Evolutionary conservation across 2,329 filamentous ascomycete genomes (phyloP), one percentile per base, ranked within the genome.

Genomic region (Myriosclerotinia scirpicola): DNA sequence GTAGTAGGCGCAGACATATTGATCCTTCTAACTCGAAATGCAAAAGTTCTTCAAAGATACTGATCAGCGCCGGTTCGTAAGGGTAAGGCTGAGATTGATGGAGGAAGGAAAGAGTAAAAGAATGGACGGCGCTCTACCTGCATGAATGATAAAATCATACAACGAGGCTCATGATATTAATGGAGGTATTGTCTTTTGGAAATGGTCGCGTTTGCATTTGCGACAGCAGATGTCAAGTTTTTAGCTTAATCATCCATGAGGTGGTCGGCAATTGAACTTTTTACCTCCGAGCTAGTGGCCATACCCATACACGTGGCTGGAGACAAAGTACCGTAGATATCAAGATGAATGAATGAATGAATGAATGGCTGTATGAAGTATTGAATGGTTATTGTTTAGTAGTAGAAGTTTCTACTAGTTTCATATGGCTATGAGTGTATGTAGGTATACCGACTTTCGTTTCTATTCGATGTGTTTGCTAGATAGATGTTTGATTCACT

Each of bases 1-100:
- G 73, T 58, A 14, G 70, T 70, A 34, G 72, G 58, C 48, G 73
- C 67, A 60, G 74, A 71, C 76, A 77, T 77, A 48, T 42, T 71
- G 64, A 64, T 50, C 17, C 30, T 46, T 34, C 52, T 8, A 26
- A 26, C 17, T 8, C 17, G 20, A 48, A 44, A 36, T 34, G n/a
- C 8, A 11, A 30, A 44, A 17, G n/a, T 44, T 22, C 12, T 7
- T 30, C 20, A 40, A 50, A 38, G 34, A 60, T 26, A 38, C 44
- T 50, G 58, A 60, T 50, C 46, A 60, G 26, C 34, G 58, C 44
- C 46, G 58, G 34, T 5, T 38, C 8, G 34, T 50, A 22, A 17
- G 8, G 42, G 15, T 26, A 20, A 60, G 34, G n/a, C 44, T 26
- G 58, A 60, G 38, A 50, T 38, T 50, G 58, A 54, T 20, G 52